Evolutionary conservation across 176 grass and related monocot species (phyloP), one percentile per base, ranked within the genome.

Genomic region (Phragmites australis): DNA sequence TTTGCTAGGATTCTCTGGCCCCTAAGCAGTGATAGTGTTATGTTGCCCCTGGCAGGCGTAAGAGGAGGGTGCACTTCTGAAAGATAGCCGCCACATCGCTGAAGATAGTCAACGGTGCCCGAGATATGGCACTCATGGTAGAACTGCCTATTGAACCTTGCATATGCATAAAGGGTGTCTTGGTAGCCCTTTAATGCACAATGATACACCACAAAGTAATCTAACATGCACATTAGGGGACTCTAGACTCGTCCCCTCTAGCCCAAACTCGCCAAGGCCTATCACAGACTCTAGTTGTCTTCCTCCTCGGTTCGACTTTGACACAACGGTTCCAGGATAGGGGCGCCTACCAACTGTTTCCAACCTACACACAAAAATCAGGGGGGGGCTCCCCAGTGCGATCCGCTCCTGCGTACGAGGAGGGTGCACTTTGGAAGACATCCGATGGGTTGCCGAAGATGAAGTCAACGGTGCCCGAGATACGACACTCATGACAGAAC

Each of bases 391-490:
- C n/a, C n/a, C n/a, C n/a, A n/a, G n/a, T n/a, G n/a, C n/a, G n/a
- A n/a, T n/a, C n/a, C n/a, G n/a, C n/a, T n/a, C n/a, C n/a, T n/a
- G n/a, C 74, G 65, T 54, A 77, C 80, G 16, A 82, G 30, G 23
- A 93, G 73, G 8, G 42, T 69, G 72, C 87, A 93, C 1, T 25
- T 61, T 89, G 90, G 44, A 89, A 84, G 10, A 87, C 71, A 23
- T 64, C 84, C 4, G 76, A 63, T 4, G 85, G 74, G 13, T 57
- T 19, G 51, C 51, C 71, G 21, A 17, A 74, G 6, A 56, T 65
- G 55, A 58, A 88, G 66, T 88, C 90, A 0, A 92, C 67, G 3
- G 90, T 92, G 8, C 86, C 90, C 0, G 21, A 5, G 26, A 58
- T 75, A 0, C 0, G 23, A 34, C 72, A 57, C 3, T 43, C 52